A percentile compares a stretch with the other conserved stretches of the same genome.
Conservation (phyloP, 352 stramenopile species). For the Nothophytophthora sp. region DNA sequence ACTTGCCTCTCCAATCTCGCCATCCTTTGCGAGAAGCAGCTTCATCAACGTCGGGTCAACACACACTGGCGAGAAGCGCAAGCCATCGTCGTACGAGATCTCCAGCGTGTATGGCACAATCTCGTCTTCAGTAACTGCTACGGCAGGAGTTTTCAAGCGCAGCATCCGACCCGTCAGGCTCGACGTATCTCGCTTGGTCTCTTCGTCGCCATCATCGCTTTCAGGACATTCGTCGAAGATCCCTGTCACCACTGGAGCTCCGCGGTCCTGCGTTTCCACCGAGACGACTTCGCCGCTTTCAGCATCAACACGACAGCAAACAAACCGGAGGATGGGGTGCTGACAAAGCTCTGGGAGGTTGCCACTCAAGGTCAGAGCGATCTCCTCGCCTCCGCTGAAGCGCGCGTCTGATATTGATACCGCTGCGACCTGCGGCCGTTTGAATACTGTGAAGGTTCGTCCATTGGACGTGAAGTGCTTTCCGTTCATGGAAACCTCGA, state of each 20-base stretch:
- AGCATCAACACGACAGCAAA: conserved; percentile 22
- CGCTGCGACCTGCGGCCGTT: conserved; percentile 31
- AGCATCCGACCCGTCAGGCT: conserved; percentile 16
- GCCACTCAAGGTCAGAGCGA: conserved; percentile 38
- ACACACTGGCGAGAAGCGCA: conserved; percentile 40
- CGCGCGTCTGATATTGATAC: conserved; percentile 48
- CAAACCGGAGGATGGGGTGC: conserved; percentile 39
- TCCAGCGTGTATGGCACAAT: conserved; percentile 41
- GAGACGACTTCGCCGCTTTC: conserved; percentile 1
- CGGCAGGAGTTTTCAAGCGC: conserved; percentile 26
- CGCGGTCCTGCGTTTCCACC: background rate
- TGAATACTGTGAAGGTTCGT: conserved; percentile 57
- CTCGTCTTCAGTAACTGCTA: conserved; percentile 15
- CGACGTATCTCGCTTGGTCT: conserved; percentile 11
- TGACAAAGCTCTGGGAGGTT: conserved; percentile 38
- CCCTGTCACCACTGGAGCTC: conserved; percentile 1
- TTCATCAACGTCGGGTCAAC: conserved; percentile 15
- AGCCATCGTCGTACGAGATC: conserved; percentile 60
- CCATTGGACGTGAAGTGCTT: conserved; percentile 76
- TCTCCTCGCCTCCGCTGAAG: conserved; percentile 30
- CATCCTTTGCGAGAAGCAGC: conserved; percentile 5
- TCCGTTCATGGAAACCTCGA: conserved; percentile 82
- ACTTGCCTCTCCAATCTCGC: too few species aligned
- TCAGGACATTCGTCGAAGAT: conserved; percentile 16
- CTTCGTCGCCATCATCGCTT: conserved; percentile 15